phyloP scores from a whole-genome alignment of 208 protist genomes.

The Leptomonas seymouri region DNA sequence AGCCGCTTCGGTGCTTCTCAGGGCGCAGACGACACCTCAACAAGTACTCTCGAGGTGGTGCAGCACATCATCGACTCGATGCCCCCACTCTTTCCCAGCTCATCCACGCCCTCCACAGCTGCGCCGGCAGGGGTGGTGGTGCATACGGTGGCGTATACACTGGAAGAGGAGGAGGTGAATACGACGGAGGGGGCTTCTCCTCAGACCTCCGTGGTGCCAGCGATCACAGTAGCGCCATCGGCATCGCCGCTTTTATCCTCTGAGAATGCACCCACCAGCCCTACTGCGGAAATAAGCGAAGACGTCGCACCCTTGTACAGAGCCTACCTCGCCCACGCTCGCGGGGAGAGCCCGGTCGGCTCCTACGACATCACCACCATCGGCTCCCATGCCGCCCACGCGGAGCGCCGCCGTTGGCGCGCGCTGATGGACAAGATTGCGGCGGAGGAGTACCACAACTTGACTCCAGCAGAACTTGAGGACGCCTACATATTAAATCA shows the following conservation, averaged over 20 bases:
- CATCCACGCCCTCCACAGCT: not conserved
- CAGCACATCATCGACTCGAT: conserved; percentile 39
- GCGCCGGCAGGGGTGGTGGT: not conserved
- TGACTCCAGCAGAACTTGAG: conserved; percentile 56
- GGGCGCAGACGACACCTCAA: not conserved
- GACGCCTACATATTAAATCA: conserved; percentile 69
- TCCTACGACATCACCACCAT: conserved; percentile 67
- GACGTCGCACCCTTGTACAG: conserved; percentile 61
- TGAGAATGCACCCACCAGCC: not conserved
- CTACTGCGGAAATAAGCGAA: conserved; percentile 21
- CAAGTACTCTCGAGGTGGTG: conserved; percentile 22
- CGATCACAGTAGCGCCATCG: not conserved
- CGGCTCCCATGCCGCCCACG: conserved; percentile 40
- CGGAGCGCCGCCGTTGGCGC: conserved; percentile 76
- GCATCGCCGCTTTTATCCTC: not conserved
- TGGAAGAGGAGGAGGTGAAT: not conserved
- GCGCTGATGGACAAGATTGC: conserved; percentile 77
- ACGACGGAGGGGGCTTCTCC: not conserved
- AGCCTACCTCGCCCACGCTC: conserved; percentile 68
- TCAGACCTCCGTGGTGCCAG: not conserved
- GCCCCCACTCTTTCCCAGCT: conserved; percentile 30
- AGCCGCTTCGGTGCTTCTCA: not conserved
- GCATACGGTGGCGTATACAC: too few species aligned
- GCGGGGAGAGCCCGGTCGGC: conserved; percentile 50
- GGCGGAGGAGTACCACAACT: conserved; percentile 70